Evolutionary conservation across 129 eudicot species (phyloP).

Genomic region (Lonicera japonica): DNA sequence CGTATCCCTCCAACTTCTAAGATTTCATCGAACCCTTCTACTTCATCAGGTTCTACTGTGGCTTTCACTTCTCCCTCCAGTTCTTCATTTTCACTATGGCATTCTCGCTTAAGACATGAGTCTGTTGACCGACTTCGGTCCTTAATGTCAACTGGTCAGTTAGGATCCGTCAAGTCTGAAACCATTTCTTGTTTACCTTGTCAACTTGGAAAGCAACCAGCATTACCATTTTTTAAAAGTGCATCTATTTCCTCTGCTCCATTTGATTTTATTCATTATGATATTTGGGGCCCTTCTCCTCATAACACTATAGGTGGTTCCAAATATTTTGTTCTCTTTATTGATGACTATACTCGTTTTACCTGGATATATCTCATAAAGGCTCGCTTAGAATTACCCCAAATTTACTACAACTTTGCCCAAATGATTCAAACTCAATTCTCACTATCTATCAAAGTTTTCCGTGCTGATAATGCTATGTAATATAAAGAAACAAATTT

Average conservation of each 20-base stretch:
- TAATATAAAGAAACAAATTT: neutral
- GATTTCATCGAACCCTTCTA: neutral
- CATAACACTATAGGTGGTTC: neutral
- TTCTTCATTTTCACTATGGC: no score
- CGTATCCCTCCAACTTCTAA: neutral
- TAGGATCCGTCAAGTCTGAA: neutral
- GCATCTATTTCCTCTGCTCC: neutral
- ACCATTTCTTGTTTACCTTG: conserved; percentile 3
- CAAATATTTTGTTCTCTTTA: conserved; percentile 3
- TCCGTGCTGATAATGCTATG: conserved; percentile 9
- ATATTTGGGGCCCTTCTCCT: conserved; percentile 16
- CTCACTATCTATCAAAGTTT: neutral
- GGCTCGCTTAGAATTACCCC: neutral
- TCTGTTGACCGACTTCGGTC: neutral
- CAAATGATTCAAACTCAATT: conserved; percentile 8
- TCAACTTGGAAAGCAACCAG: conserved; percentile 12
- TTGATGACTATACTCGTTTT: conserved; percentile 9
- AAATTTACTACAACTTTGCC: neutral
- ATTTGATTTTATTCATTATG: conserved; percentile 9
- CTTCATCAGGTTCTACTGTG: neutral
- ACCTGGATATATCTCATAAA: conserved; percentile 13
- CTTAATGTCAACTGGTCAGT: conserved; percentile 1
- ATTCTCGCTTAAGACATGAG: conserved; percentile 3
- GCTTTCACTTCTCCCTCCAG: no score
- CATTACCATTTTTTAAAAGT: conserved; percentile 2